phyloP scores from a whole-genome alignment of 768 basidiomycete genomes.

The Tricholoma saponaceum region DNA sequence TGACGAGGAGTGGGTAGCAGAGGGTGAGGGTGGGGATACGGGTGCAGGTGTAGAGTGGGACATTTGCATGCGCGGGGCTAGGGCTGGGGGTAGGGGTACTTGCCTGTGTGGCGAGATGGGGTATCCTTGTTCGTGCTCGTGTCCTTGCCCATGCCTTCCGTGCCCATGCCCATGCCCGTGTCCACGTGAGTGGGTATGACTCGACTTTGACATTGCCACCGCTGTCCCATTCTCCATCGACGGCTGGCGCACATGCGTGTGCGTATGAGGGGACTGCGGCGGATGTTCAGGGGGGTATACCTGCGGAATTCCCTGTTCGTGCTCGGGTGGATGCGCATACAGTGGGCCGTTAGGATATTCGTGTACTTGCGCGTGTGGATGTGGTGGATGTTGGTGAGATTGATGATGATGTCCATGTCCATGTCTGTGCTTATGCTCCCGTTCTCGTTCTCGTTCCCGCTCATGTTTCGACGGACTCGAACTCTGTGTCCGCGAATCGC shows the following conservation, averaged over 20 bases:
- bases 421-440: background rate
- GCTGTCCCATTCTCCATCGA: background rate
- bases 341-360: background rate
- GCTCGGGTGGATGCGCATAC: background rate
- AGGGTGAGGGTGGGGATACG: background rate
- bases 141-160: too few species aligned
- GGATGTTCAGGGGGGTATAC: background rate
- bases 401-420: conserved; percentile 4
- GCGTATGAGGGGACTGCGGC: background rate
- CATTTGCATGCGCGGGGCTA: conserved; percentile 3
- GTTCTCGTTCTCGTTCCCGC: background rate
- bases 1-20: background rate
- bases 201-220: background rate
- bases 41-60: conserved; percentile 10
- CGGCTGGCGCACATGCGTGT: background rate
- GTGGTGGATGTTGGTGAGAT: conserved; percentile 1
- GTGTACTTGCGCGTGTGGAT: background rate
- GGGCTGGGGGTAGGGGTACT: conserved; percentile 11
- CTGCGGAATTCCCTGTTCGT: background rate
- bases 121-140: background rate
- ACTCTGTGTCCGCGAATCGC: background rate
- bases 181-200: background rate
- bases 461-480: background rate
- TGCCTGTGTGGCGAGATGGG: background rate
- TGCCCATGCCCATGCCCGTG: background rate